These are phyloP conservation scores for Leucocoprinus gongylophorus DNA, from an alignment of 1,284 basidiomycete genomes.

Conservation along the genomic window DNA sequence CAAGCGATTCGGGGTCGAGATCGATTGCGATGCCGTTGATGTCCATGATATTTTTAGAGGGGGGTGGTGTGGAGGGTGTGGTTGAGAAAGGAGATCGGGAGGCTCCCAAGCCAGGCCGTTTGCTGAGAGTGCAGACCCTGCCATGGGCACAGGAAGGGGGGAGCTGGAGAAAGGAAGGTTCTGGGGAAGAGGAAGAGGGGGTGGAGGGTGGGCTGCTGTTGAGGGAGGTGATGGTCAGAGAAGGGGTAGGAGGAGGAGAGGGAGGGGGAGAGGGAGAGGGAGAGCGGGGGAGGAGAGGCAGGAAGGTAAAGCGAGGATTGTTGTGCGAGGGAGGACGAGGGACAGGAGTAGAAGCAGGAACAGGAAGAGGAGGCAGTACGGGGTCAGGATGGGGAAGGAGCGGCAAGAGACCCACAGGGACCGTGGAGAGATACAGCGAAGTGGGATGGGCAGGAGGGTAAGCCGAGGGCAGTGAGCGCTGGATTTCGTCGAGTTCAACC, in stretches of 20 bases:
- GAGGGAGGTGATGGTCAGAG: constrained; percentile 33
- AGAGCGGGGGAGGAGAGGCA: constrained; percentile 7
- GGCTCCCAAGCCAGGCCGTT: background rate
- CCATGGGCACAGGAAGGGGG: constrained; percentile 6
- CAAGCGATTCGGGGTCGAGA: too few species aligned
- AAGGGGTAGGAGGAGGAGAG: constrained; percentile 30
- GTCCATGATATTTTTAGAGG: constrained; percentile 22
- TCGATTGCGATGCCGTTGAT: constrained; percentile 28
- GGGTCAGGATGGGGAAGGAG: constrained; percentile 28
- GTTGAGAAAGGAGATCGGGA: background rate
- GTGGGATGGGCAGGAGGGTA: constrained; percentile 30
- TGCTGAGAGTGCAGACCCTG: background rate
- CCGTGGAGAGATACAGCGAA: constrained; percentile 40
- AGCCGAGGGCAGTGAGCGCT: constrained; percentile 42
- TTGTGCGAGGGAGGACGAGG: background rate
- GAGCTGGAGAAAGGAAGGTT: constrained; percentile 20
- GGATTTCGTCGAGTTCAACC: constrained; percentile 57
- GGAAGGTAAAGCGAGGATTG: too few species aligned
- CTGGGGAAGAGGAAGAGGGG: constrained; percentile 30
- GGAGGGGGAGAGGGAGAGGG: constrained; percentile 9
- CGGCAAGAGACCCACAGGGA: constrained; percentile 49
- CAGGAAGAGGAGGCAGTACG: constrained; percentile 12
- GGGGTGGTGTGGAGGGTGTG: constrained; percentile 1
- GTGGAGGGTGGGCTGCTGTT: constrained; percentile 32
- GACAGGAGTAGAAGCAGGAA: constrained; percentile 12